These are phyloP conservation scores for Pseudonitzschia pungens DNA, from an alignment of 108 stramenopile genomes.

Conservation along the genomic window DNA sequence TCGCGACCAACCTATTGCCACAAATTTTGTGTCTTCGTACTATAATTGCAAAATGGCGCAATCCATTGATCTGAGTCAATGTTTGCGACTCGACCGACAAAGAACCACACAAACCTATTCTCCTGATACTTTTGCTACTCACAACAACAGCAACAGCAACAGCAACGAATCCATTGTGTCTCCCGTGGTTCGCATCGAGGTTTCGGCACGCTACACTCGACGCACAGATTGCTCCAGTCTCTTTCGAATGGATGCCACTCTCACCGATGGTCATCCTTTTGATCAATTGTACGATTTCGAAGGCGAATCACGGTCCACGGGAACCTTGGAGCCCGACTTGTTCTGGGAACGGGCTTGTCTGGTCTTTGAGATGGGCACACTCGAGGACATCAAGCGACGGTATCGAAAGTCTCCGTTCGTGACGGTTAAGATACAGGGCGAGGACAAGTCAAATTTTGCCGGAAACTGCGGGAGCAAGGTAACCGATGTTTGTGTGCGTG, in stretches of 20 bases:
- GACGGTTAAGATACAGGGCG: constrained; percentile 47
- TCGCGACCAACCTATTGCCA: constrained; percentile 31
- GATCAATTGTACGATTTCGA: background rate
- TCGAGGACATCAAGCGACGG: constrained; percentile 11
- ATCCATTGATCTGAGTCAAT: constrained; percentile 23
- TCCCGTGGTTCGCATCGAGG: constrained; percentile 31
- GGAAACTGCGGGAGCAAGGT: constrained; percentile 67
- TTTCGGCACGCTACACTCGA: constrained; percentile 63
- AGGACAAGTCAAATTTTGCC: constrained; percentile 59
- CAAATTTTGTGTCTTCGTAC: constrained; percentile 63
- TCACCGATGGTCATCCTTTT: no score
- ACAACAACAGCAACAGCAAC: no score
- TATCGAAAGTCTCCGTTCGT: constrained; percentile 2
- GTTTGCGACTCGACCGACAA: constrained; percentile 1
- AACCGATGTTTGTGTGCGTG: constrained; percentile 53
- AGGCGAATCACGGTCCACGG: constrained; percentile 27
- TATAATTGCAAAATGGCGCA: constrained; percentile 55
- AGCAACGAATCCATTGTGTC: no score
- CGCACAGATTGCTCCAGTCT: constrained; percentile 70
- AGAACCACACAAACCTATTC: background rate
- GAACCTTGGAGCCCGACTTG: constrained; percentile 33
- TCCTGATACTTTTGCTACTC: no score
- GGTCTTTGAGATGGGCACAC: constrained; percentile 7
- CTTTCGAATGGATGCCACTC: constrained; percentile 45
- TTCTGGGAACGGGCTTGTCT: constrained; percentile 59